These are phyloP conservation scores for Debaryomycetaceae sp. DNA, from an alignment of 1,139 yeast species.

Conservation along the genomic window DNA sequence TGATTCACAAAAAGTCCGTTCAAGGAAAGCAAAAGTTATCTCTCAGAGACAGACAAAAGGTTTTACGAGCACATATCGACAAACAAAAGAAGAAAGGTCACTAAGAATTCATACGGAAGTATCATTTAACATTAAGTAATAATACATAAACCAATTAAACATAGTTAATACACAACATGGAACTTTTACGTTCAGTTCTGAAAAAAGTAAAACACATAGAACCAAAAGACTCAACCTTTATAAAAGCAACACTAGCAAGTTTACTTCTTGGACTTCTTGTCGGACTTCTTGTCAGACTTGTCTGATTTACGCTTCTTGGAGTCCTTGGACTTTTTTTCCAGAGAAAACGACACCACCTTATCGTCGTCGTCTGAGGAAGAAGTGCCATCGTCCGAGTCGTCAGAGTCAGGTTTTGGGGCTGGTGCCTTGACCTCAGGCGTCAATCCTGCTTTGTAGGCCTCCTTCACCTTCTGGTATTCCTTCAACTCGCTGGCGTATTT, in stretches of 20 bases:
- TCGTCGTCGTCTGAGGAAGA: slow-evolving; percentile 7
- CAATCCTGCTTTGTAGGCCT: slow-evolving; percentile 48
- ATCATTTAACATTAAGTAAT: slow-evolving; percentile 5
- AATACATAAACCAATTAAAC: slow-evolving; percentile 8
- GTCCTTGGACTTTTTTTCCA: slow-evolving; percentile 9
- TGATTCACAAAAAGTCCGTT: slow-evolving; percentile 91
- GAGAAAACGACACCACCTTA: slow-evolving; percentile 6
- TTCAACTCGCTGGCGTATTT: slow-evolving; percentile 65
- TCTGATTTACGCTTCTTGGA: slow-evolving; percentile 11
- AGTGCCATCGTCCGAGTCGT: slow-evolving; percentile 7
- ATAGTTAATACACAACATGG: slow-evolving; percentile 3
- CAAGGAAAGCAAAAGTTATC: slow-evolving; percentile 92
- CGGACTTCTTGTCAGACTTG: slow-evolving; percentile 12
- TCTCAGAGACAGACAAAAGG: slow-evolving; percentile 84
- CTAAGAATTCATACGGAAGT: slow-evolving; percentile 14
- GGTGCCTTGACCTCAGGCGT: slow-evolving; percentile 2
- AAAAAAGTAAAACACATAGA: background rate
- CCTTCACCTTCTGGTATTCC: slow-evolving; percentile 61
- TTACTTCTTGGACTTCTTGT: slow-evolving; percentile 19
- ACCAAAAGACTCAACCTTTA: background rate
- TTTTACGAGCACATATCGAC: slow-evolving; percentile 77
- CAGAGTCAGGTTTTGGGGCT: slow-evolving; percentile 6
- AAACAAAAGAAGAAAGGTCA: slow-evolving; percentile 87
- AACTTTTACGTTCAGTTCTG: background rate
- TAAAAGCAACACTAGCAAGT: background rate